Conservation (phyloP, 805 yeast genomes). For the Metschnikowia aberdeeniae region DNA sequence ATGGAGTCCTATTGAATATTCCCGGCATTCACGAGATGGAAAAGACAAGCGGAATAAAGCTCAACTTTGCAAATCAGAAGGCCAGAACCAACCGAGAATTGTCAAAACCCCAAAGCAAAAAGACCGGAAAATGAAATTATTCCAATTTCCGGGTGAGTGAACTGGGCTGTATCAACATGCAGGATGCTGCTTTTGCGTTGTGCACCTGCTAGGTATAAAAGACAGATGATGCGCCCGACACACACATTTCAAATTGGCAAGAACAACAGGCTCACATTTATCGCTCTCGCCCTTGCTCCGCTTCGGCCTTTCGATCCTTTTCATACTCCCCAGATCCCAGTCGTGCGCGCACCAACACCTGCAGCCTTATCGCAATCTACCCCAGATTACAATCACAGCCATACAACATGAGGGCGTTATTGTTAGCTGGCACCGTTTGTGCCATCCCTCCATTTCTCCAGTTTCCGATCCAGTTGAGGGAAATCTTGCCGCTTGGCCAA, state of each 20-base stretch:
- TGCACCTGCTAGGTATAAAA: too few relatives aligned
- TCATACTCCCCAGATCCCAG: not conserved
- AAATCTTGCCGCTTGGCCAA: too few relatives aligned
- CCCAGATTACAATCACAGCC: constrained; percentile 1
- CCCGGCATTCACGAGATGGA: too few relatives aligned
- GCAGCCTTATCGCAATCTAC: constrained; percentile 3
- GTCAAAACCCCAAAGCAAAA: too few relatives aligned
- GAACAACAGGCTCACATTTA: not conserved
- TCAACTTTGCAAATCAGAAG: too few relatives aligned
- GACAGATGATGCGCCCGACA: too few relatives aligned
- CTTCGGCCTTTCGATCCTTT: not conserved
- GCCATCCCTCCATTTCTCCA: not conserved
- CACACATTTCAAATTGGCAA: not conserved
- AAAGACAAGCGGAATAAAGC: too few relatives aligned
- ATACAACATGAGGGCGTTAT: not conserved
- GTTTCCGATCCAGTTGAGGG: not conserved
- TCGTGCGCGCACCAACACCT: not conserved
- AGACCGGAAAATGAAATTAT: too few relatives aligned
- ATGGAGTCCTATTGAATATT: too few relatives aligned
- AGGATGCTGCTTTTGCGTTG: not conserved
- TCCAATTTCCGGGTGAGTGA: not conserved
- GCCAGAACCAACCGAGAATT: too few relatives aligned
- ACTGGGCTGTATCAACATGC: not conserved
- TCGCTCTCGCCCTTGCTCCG: not conserved
- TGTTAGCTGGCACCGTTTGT: not conserved